Conservation (phyloP, 2,329 filamentous ascomycete species). For the Colletotrichum tabaci region DNA sequence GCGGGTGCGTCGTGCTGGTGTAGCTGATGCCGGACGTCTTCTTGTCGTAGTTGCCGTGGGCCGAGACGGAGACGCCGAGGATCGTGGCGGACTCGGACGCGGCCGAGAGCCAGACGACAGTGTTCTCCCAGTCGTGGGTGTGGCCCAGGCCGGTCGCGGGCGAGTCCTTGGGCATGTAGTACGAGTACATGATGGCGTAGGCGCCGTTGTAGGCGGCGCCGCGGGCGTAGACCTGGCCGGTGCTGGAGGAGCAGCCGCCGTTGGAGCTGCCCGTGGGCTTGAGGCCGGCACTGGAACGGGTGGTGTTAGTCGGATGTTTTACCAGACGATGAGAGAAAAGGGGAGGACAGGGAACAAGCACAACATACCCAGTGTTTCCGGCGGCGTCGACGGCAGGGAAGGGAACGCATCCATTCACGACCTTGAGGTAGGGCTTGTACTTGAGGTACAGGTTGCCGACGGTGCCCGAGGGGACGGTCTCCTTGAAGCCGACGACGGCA, state of each 20-base stretch:
- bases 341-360: background rate
- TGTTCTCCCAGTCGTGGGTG: constrained; percentile 56
- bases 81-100: constrained; percentile 48
- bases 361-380: constrained; percentile 69
- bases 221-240: constrained; percentile 54
- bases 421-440: constrained; percentile 55
- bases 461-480: constrained; percentile 50
- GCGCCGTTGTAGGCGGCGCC: constrained; percentile 46
- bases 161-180: constrained; percentile 60
- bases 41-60: constrained; percentile 51
- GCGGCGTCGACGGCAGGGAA: constrained; percentile 72
- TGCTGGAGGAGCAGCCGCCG: constrained; percentile 48
- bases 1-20: constrained; percentile 48
- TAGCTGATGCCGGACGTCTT: constrained; percentile 45
- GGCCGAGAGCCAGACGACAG: constrained; percentile 52
- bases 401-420: constrained; percentile 73
- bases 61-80: constrained; percentile 50
- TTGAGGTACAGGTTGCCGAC: constrained; percentile 51
- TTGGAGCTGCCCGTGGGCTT: constrained; percentile 46
- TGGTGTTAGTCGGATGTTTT: constrained; percentile 36
- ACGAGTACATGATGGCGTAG: constrained; percentile 53
- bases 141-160: constrained; percentile 53
- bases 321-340: too few relatives aligned
- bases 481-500: constrained; percentile 51
- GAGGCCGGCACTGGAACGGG: constrained; percentile 48